A percentile compares a stretch with the other conserved stretches of the same genome.
Evolutionary conservation across 164 flowering plant species (phyloP).

Genomic region (Sedum album): DNA sequence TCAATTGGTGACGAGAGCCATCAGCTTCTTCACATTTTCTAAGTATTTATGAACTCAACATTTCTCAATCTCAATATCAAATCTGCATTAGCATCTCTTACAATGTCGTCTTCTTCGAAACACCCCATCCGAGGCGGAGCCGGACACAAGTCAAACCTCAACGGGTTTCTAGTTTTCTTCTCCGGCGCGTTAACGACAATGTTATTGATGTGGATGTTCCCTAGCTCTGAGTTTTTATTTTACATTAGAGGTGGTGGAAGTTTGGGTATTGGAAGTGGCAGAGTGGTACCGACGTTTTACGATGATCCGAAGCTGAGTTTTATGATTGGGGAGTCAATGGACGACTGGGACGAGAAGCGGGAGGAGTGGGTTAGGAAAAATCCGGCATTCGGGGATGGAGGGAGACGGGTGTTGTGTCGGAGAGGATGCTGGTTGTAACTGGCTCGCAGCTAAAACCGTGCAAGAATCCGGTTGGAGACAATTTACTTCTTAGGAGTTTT

Average conservation of each 20-base stretch:
- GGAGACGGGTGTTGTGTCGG: slow-evolving; percentile 10
- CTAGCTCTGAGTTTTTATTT: background rate
- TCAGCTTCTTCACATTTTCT: no score
- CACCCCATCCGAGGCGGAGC: background rate
- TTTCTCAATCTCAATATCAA: background rate
- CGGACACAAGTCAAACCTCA: background rate
- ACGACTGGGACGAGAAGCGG: slow-evolving; percentile 56
- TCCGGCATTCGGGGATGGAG: slow-evolving; percentile 23
- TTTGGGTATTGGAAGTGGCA: background rate
- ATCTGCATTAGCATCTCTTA: background rate
- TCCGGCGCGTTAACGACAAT: background rate
- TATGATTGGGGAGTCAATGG: slow-evolving; percentile 27
- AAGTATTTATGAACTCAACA: no score
- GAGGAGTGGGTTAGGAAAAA: slow-evolving; percentile 33
- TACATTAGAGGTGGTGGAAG: background rate
- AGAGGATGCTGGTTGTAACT: slow-evolving; percentile 37
- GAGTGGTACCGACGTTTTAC: background rate
- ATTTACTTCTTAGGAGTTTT: slow-evolving; percentile 43
- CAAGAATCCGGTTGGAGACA: slow-evolving; percentile 47
- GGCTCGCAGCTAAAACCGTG: slow-evolving; percentile 63
- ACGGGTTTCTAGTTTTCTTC: background rate
- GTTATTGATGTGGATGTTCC: background rate
- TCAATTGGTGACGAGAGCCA: no score
- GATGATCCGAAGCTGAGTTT: slow-evolving; percentile 28
- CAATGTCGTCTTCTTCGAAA: background rate